A percentile compares a stretch with the other conserved stretches of the same genome.
These are phyloP conservation scores for Saccharomycopsis crataegensis DNA, from an alignment of 1,139 yeast genomes.

Conservation along the genomic window DNA sequence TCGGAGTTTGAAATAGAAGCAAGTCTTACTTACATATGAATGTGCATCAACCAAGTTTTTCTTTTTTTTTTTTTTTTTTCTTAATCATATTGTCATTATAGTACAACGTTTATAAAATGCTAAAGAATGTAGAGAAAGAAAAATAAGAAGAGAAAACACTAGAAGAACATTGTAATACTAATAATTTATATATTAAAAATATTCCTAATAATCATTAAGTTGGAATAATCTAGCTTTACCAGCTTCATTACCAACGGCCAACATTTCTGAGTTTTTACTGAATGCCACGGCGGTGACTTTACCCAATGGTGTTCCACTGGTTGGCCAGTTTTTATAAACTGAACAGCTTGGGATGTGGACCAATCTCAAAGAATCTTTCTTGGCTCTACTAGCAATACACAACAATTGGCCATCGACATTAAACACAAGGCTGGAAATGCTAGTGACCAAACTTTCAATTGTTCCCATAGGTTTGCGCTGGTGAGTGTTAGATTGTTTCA, in stretches of 20 bases:
- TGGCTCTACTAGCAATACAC: conserved; percentile 78
- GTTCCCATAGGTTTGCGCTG: conserved; percentile 44
- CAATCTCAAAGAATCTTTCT: conserved; percentile 77
- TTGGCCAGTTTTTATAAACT: conserved; percentile 94
- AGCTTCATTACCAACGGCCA: conserved; percentile 84
- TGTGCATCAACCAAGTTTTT: no score
- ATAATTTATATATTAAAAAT: not conserved
- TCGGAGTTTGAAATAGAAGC: not conserved
- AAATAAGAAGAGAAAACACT: not conserved
- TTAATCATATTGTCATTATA: not conserved
- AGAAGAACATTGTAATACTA: not conserved
- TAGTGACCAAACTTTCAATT: conserved; percentile 74
- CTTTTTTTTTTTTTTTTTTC: no score
- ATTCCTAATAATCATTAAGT: conserved; percentile 58
- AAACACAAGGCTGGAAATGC: conserved; percentile 68
- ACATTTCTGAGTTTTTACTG: conserved; percentile 75
- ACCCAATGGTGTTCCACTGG: conserved; percentile 93
- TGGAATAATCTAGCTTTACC: conserved; percentile 91
- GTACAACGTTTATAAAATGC: not conserved
- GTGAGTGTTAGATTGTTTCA: conserved; percentile 22
- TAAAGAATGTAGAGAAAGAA: not conserved
- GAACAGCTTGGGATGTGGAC: conserved; percentile 86
- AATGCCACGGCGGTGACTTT: conserved; percentile 79
- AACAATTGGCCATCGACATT: conserved; percentile 86
- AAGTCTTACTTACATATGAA: not conserved